A percentile compares a stretch with the other conserved stretches of the same genome.
Conservation (phyloP, 2,329 filamentous ascomycete genomes). For the Aureobasidium sp. region DNA sequence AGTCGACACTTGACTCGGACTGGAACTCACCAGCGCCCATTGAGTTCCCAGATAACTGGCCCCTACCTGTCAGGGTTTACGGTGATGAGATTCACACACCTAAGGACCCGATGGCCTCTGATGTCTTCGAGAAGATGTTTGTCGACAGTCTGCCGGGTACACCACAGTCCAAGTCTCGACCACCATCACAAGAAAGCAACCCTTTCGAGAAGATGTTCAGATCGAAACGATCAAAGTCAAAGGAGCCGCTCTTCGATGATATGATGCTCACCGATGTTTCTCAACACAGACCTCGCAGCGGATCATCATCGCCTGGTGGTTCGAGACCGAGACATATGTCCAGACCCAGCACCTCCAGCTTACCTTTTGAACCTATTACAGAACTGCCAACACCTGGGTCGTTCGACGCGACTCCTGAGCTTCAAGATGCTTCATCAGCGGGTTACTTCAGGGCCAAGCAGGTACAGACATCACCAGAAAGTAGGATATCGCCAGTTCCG, state of each 20-base stretch:
- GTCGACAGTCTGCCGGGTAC: conserved; percentile 23
- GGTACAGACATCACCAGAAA: conserved; percentile 13
- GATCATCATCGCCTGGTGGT: not conserved
- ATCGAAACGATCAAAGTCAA: not conserved
- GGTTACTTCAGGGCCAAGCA: conserved; percentile 19
- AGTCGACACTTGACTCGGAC: conserved; percentile 2
- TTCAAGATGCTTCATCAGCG: conserved; percentile 19
- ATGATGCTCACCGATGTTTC: not conserved
- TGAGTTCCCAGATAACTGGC: conserved; percentile 15
- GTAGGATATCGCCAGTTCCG: not conserved
- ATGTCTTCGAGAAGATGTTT: conserved; percentile 26
- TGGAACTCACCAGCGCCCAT: not conserved
- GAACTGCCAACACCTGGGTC: conserved; percentile 11
- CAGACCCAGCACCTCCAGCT: not conserved
- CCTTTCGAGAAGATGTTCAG: conserved; percentile 9
- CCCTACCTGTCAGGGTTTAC: not conserved
- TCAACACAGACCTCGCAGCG: not conserved
- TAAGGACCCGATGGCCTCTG: conserved; percentile 19
- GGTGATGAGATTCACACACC: conserved; percentile 16
- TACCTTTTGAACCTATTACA: conserved; percentile 10
- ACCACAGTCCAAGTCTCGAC: conserved; percentile 2
- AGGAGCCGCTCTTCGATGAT: conserved; percentile 5
- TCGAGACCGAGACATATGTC: not conserved
- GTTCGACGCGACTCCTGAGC: conserved; percentile 21
- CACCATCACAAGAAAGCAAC: conserved; percentile 6